Evolutionary conservation across 768 basidiomycete genomes (phyloP).

Genomic region (Kwoniella europaea): DNA sequence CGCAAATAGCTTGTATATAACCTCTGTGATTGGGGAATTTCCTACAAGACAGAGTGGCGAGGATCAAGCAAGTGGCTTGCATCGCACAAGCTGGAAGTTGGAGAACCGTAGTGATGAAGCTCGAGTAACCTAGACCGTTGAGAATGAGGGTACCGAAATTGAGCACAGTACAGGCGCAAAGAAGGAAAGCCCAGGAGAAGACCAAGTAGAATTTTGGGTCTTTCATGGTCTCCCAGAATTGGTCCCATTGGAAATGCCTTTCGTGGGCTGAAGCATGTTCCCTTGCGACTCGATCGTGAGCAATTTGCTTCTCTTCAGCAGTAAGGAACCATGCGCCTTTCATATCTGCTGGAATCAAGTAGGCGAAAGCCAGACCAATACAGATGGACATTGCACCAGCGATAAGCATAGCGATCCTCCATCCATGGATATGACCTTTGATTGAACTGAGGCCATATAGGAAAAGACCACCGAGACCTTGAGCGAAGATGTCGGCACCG

Average conservation of each 20-base stretch:
- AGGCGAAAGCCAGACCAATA: conserved; percentile 31
- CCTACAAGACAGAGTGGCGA: conserved; percentile 17
- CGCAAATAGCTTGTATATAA: conserved; percentile 29
- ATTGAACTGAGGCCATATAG: conserved; percentile 18
- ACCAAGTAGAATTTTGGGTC: conserved; percentile 31
- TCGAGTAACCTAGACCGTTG: conserved; percentile 33
- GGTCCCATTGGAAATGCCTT: conserved; percentile 28
- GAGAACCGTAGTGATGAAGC: conserved; percentile 32
- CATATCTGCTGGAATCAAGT: conserved; percentile 30
- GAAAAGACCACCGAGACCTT: conserved; percentile 35
- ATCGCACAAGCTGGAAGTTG: conserved; percentile 32
- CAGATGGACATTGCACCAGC: conserved; percentile 30
- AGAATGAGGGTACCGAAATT: conserved; percentile 39
- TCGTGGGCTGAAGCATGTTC: conserved; percentile 40
- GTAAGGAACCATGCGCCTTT: conserved; percentile 41
- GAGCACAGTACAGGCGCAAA: conserved; percentile 35
- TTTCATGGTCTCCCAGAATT: conserved; percentile 33
- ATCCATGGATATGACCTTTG: conserved; percentile 29
- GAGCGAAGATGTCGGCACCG: conserved; percentile 34
- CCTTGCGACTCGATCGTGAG: conserved; percentile 35
- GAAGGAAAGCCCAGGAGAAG: conserved; percentile 37
- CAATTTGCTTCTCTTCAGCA: conserved; percentile 29
- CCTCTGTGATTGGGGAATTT: conserved; percentile 32
- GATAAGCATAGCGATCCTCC: conserved; percentile 38
- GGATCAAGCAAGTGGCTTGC: conserved; percentile 28